These are phyloP conservation scores for Saccharomycopsis sp. DNA, from an alignment of 805 yeast genomes.

Conservation along the genomic window DNA sequence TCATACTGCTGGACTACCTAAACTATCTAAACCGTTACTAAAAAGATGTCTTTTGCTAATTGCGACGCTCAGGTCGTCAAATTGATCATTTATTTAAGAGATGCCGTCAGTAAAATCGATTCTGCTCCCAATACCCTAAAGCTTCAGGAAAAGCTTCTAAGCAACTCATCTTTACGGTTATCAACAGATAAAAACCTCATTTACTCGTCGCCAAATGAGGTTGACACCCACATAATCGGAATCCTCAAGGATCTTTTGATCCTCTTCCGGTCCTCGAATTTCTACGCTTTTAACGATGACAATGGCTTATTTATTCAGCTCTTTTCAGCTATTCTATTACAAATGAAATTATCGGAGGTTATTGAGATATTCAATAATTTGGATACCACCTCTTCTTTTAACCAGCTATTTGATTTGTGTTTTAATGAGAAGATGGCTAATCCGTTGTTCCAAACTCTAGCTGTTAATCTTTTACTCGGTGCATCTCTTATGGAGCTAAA, in stretches of 20 bases:
- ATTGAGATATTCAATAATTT: not conserved
- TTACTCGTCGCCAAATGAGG: not conserved
- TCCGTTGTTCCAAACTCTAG: slow-evolving; percentile 10
- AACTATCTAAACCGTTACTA: no score
- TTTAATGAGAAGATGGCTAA: not conserved
- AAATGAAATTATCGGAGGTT: slow-evolving; percentile 4
- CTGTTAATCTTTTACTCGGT: not conserved
- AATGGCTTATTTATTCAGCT: slow-evolving; percentile 5
- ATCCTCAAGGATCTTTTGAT: slow-evolving; percentile 2
- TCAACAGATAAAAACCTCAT: not conserved
- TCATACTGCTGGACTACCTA: no score
- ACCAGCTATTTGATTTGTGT: not conserved
- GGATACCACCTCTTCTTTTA: not conserved
- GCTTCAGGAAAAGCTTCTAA: not conserved
- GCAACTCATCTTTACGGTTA: not conserved
- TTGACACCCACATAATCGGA: not conserved
- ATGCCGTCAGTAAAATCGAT: not conserved
- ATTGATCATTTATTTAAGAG: not conserved
- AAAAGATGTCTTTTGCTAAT: not conserved
- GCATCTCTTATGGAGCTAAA: slow-evolving; percentile 3
- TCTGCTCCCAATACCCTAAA: not conserved
- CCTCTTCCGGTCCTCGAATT: slow-evolving; percentile 2
- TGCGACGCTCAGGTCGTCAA: not conserved
- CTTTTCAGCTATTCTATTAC: not conserved
- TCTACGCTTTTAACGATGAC: not conserved